Evolutionary conservation across 2,329 filamentous ascomycete species (phyloP), one percentile per base, ranked within the genome.

Genomic region (Colletotrichum orchidophilum): DNA sequence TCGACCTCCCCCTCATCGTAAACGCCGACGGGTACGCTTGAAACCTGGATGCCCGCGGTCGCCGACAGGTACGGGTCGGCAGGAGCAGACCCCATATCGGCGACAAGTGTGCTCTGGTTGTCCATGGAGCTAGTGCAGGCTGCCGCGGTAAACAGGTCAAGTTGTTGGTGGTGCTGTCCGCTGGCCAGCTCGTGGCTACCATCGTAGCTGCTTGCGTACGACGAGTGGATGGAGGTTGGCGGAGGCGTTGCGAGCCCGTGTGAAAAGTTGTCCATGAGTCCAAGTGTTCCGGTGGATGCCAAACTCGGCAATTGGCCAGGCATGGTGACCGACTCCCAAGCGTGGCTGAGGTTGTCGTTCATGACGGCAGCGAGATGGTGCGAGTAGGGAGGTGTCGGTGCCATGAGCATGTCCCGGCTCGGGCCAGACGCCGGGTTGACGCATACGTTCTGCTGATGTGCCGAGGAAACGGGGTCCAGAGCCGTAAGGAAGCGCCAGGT

Each of bases 401-500:
- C 88, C 86, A 88, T 87, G 79, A 89, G 78, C 49, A 81, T 79
- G 65, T 88, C 84, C 12, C 83, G 78, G 24, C 65, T 73, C 29
- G 73, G 75, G 68, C 66, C 64, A n/a, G 58, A 54, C 3, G 67
- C 55, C 6, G 73, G 69, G 63, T 72, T 73, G 55, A 74, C 58
- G 64, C 78, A 78, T 11, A 83, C 82, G 74, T 81, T 81, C 76
- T 87, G 84, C 79, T 89, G 87, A 75, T 90, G 88, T 69, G 87
- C 86, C 55, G 86, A 83, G n/a, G 87, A 89, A 71, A 87, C 86
- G 33, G 88, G 88, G 75, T 90, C 88, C 68, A 90, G 84, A 66
- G 89, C 86, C 12, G 87, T 90, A 67, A 92, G 79, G 82, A 90
- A 91, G 27, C 88, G 84, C 90, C 90, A 92, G 46, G 84, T 86